A percentile compares a stretch with the other conserved stretches of the same genome.
Evolutionary conservation across 371 early-diverging fungal species (phyloP).

Genomic region (Ecytonucleospora hepatopenaei): DNA sequence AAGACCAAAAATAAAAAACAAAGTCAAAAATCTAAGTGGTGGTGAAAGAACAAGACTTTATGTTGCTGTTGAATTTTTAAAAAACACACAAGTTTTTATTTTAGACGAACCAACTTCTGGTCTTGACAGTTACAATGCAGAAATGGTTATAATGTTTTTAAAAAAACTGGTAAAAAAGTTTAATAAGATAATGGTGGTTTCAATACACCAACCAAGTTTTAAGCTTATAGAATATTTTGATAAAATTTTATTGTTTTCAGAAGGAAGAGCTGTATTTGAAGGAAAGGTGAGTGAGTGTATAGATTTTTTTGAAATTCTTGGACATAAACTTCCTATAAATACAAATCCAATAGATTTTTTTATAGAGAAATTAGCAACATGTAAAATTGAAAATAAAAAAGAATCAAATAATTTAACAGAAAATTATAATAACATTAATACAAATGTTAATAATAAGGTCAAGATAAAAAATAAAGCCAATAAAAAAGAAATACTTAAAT

Average conservation of each 20-base stretch:
- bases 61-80: constrained; percentile 53
- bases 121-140: constrained; percentile 75
- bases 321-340: constrained; percentile 62
- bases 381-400: too few species aligned
- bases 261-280: constrained; percentile 54
- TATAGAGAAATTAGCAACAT: background rate
- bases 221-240: constrained; percentile 77
- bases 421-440: too few species aligned
- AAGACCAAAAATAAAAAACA: constrained; percentile 34
- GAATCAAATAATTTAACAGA: too few species aligned
- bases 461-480: too few species aligned
- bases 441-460: too few species aligned
- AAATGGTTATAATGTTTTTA: constrained; percentile 70
- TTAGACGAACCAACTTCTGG: constrained; percentile 75
- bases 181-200: constrained; percentile 73
- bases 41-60: constrained; percentile 55
- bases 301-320: constrained; percentile 59
- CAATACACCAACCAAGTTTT: constrained; percentile 81
- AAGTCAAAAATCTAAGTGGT: constrained; percentile 52
- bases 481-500: too few species aligned
- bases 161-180: constrained; percentile 63
- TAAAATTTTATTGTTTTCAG: constrained; percentile 66
- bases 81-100: constrained; percentile 54
- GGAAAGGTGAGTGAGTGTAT: constrained; percentile 55
- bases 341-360: constrained; percentile 58